phyloP scores from a whole-genome alignment of 1,139 yeast genomes.

The Magnusiomyces sp. region DNA sequence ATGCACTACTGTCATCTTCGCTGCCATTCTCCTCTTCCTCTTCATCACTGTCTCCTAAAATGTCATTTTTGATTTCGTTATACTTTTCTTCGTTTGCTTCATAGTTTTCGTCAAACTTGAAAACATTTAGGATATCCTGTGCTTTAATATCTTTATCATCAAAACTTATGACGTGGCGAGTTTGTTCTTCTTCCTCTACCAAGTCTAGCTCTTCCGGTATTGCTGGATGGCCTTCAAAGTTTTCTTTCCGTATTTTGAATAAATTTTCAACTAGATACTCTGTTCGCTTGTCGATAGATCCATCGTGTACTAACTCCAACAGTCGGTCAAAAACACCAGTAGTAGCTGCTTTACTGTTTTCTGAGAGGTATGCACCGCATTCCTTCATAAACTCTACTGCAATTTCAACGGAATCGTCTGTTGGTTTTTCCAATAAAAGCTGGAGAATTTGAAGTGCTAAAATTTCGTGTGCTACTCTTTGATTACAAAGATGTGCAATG shows the following conservation, averaged over 20 bases:
- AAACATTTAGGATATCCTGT: slow-evolving; percentile 43
- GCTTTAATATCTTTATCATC: slow-evolving; percentile 37
- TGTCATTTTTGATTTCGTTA: slow-evolving; percentile 34
- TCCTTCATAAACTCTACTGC: slow-evolving; percentile 38
- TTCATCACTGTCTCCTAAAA: slow-evolving; percentile 39
- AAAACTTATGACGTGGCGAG: slow-evolving; percentile 51
- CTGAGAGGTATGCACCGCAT: slow-evolving; percentile 40
- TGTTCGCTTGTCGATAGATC: slow-evolving; percentile 38
- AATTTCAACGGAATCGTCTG: slow-evolving; percentile 46
- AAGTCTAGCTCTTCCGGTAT: slow-evolving; percentile 45
- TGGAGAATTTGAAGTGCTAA: slow-evolving; percentile 57
- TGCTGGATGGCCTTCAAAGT: slow-evolving; percentile 38
- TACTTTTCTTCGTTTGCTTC: slow-evolving; percentile 44
- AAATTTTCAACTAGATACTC: slow-evolving; percentile 46
- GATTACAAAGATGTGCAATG: slow-evolving; percentile 57
- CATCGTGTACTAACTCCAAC: slow-evolving; percentile 52
- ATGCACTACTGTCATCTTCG: slow-evolving; percentile 19
- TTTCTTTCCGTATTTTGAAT: slow-evolving; percentile 44
- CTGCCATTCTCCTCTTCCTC: slow-evolving; percentile 22
- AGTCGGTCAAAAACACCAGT: slow-evolving; percentile 55
- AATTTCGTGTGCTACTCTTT: slow-evolving; percentile 56
- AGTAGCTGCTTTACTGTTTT: slow-evolving; percentile 37
- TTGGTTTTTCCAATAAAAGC: slow-evolving; percentile 45
- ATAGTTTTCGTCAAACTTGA: slow-evolving; percentile 45
- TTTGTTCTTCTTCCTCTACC: slow-evolving; percentile 57